These are phyloP conservation scores for Hypoxylon sp. DNA, from an alignment of 2,329 filamentous ascomycete species.

Conservation along the genomic window DNA sequence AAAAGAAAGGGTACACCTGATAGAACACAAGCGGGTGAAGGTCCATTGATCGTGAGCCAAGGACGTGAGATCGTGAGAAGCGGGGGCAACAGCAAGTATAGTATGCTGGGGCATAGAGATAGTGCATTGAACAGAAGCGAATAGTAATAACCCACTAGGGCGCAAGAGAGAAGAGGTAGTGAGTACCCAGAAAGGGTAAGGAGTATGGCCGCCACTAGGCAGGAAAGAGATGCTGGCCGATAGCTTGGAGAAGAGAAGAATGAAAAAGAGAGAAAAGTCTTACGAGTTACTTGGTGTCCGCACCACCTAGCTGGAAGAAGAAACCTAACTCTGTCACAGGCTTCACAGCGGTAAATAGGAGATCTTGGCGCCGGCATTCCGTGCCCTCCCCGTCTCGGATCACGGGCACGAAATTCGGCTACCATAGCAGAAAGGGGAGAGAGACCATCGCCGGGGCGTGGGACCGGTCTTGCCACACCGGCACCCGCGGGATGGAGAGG, in stretches of 20 bases:
- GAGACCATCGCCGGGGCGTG: conserved; percentile 13
- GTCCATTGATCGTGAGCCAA: neutral
- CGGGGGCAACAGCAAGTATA: neutral
- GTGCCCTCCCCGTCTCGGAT: conserved; percentile 16
- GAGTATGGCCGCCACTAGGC: conserved; percentile 3
- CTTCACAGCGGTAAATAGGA: neutral
- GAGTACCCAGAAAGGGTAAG: neutral
- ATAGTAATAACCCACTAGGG: neutral
- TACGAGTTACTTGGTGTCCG: conserved; percentile 35
- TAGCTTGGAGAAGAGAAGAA: conserved; percentile 1
- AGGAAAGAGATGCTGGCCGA: neutral
- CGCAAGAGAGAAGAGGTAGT: neutral
- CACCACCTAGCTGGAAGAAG: conserved; percentile 40
- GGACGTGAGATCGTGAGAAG: neutral
- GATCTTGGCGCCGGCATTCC: neutral
- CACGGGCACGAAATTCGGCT: conserved; percentile 15
- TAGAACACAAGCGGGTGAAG: neutral
- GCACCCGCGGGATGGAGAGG: conserved; percentile 25
- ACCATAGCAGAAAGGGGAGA: conserved; percentile 11
- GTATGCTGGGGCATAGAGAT: neutral
- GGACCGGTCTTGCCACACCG: conserved; percentile 35
- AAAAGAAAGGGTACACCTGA: neutral
- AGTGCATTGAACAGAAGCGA: neutral
- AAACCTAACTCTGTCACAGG: conserved; percentile 34
- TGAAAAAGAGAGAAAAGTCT: conserved; percentile 17